Base-by-base conservation (phyloP, 2,329 filamentous ascomycete genomes). In the Clonostachys solani region DNA sequence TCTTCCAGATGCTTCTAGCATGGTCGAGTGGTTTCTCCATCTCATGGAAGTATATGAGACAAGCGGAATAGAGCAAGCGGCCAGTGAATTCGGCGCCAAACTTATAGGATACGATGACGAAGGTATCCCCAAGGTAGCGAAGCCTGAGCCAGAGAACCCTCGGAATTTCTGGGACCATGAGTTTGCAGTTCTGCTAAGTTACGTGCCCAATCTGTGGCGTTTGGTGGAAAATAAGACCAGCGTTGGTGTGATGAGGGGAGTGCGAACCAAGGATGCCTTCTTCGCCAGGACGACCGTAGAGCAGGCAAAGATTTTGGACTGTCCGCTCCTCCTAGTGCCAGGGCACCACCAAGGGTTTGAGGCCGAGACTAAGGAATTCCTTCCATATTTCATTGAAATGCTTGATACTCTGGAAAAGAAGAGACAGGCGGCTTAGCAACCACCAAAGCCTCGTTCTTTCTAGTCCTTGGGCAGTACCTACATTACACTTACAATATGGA, bases 301-400 rank as follows among this genome's bases (percentile, higher is more conserved):
- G 49, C 60, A 61, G 51, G 60, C 51, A 2, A 57, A 57, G 48
- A 53, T 62, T 5, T 23, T 65, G 43, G 56, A 40, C 0, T 65
- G 62, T 47, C 53, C 55, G 16, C 44, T 36, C 7, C 33, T 50
- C n/a, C 42, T 53, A 16, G 56, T 65, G 9, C 59, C 62, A 15
- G 61, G 60, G 2, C 57, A 60, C 45, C 63, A 65, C 44, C 54
- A 60, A 44, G 60, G 58, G 5, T 65, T 63, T 48, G 58, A 64
- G 45, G 50, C 54, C 12, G 57, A 63, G 53, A 50, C 52, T 19
- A 53, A 60, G 18, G 51, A 46, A 10, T 65, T 65, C 33, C 34
- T 58, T 10, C 57, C 58, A 6, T 43, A 40, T 17, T 55, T 65
- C 23, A 35, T 60, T 23, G 46, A 53, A 3, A 56, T 62, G 54